Conservation (phyloP, 805 yeast genomes). For the Candida tammaniensis region DNA sequence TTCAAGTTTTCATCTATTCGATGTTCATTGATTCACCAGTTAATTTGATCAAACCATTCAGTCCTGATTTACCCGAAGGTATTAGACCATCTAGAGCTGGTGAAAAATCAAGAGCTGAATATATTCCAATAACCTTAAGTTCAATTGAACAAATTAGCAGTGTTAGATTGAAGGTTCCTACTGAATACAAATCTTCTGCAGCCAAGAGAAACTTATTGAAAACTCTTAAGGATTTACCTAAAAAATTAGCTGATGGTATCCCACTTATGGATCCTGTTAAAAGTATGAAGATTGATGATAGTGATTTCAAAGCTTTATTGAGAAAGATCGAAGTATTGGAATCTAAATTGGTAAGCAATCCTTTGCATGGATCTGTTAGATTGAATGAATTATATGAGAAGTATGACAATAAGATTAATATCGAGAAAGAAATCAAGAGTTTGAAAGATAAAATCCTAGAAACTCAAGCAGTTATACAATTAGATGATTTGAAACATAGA, state of each 20-base stretch:
- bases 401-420: constrained; percentile 61
- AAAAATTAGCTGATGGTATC: constrained; percentile 85
- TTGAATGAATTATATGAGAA: constrained; percentile 60
- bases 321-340: constrained; percentile 83
- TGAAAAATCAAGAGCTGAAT: constrained; percentile 69
- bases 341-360: constrained; percentile 66
- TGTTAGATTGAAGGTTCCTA: constrained; percentile 79
- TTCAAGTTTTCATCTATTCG: constrained; percentile 75
- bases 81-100: constrained; percentile 77
- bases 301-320: constrained; percentile 66
- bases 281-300: constrained; percentile 89
- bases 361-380: constrained; percentile 59
- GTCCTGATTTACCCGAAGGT: constrained; percentile 81
- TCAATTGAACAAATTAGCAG: constrained; percentile 76
- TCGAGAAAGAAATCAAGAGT: constrained; percentile 56
- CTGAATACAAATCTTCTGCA: constrained; percentile 54
- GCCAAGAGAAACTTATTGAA: constrained; percentile 64
- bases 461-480: constrained; percentile 87
- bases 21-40: constrained; percentile 84
- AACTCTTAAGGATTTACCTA: constrained; percentile 74
- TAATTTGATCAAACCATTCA: constrained; percentile 71
- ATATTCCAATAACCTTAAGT: constrained; percentile 80
- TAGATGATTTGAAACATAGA: constrained; percentile 90
- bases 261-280: constrained; percentile 90
- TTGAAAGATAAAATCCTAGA: constrained; percentile 67